Evolutionary conservation across 805 yeast genomes (phyloP).

Genomic region (Candida argentea): DNA sequence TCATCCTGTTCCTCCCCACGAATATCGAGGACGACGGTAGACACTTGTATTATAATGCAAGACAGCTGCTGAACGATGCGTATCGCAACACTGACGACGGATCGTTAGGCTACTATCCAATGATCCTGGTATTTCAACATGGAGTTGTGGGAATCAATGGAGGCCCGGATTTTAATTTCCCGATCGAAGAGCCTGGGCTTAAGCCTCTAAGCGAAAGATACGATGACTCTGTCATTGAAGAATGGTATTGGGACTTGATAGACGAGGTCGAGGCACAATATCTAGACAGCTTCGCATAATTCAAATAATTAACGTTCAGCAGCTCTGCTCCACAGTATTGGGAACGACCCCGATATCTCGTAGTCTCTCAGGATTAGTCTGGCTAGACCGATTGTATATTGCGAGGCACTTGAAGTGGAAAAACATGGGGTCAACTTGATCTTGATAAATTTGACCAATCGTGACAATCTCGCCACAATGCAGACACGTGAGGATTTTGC

Average conservation of each 20-base stretch:
- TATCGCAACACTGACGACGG: conserved; percentile 63
- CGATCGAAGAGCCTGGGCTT: conserved; percentile 28
- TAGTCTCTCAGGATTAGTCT: conserved; percentile 13
- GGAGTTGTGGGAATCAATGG: conserved; percentile 68
- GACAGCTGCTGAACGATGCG: conserved; percentile 28
- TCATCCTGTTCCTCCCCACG: conserved; percentile 76
- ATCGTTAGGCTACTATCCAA: conserved; percentile 82
- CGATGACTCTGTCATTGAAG: conserved; percentile 66
- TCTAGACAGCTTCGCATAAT: conserved; percentile 33
- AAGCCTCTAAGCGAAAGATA: conserved; percentile 51
- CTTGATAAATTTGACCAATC: conserved; percentile 33
- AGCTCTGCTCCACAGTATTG: not conserved
- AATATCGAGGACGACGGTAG: conserved; percentile 41
- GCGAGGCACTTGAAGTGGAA: conserved; percentile 42
- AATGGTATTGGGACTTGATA: conserved; percentile 69
- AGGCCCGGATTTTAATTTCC: conserved; percentile 49
- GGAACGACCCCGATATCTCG: conserved; percentile 4
- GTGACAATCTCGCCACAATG: conserved; percentile 48
- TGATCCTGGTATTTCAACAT: conserved; percentile 69
- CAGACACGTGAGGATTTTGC: conserved; percentile 33
- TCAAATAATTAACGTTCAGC: not conserved
- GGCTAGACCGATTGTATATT: conserved; percentile 12
- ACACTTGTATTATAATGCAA: conserved; percentile 14
- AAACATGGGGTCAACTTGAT: conserved; percentile 5
- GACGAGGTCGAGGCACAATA: conserved; percentile 71